A percentile compares a stretch with the other conserved stretches of the same genome.
Evolutionary conservation across 495 filamentous ascomycete species (phyloP).

Genomic region (Wilcoxina mikolae): DNA sequence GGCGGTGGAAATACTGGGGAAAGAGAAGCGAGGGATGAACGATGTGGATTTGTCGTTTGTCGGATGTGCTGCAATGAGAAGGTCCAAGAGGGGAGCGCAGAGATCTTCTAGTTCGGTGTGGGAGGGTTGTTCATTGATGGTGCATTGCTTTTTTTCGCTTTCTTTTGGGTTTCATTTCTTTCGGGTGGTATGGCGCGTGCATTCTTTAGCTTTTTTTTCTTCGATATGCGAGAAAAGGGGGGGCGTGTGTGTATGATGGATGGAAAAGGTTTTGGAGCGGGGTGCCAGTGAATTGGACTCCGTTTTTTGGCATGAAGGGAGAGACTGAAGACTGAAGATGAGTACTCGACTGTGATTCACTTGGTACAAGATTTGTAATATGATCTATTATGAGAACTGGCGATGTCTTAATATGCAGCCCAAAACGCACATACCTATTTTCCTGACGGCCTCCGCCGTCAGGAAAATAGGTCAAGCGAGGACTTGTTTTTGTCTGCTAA

Average conservation of each 20-base stretch:
- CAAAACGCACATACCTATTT: too few relatives aligned
- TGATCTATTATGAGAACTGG: too few relatives aligned
- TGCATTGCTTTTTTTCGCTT: slow-evolving; percentile 17
- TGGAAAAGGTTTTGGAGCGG: background rate
- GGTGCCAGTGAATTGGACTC: too few relatives aligned
- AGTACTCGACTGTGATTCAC: too few relatives aligned
- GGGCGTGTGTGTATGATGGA: background rate
- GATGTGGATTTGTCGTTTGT: slow-evolving; percentile 25
- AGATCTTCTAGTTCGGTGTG: slow-evolving; percentile 16
- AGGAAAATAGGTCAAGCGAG: too few relatives aligned
- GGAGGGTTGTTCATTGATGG: slow-evolving; percentile 15
- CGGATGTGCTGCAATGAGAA: slow-evolving; percentile 28
- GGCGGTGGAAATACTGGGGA: background rate
- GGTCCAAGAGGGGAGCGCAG: slow-evolving; percentile 23
- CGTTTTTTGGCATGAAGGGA: too few relatives aligned
- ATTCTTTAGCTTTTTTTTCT: background rate
- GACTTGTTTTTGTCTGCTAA: too few relatives aligned
- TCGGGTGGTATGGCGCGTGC: background rate
- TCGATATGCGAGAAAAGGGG: too few relatives aligned
- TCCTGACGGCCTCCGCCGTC: too few relatives aligned
- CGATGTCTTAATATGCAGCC: too few relatives aligned
- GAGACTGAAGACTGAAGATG: too few relatives aligned
- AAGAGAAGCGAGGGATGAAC: background rate
- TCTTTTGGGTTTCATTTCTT: background rate
- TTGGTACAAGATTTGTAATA: too few relatives aligned